A percentile compares a stretch with the other conserved stretches of the same genome.
Conservation (phyloP, 192 early-diverging fungal species). For the Phycomyces nitens region DNA sequence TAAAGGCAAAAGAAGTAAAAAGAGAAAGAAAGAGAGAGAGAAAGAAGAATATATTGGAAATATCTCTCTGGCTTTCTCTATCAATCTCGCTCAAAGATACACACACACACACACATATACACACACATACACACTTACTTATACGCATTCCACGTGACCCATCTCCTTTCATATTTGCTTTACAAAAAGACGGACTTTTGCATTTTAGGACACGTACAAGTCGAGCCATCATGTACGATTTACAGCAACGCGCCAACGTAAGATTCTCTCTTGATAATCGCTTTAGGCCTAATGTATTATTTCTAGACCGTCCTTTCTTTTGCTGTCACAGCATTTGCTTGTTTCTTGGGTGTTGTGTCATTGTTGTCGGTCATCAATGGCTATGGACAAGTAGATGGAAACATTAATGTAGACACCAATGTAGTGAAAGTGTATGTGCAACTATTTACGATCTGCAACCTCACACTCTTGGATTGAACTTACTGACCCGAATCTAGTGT, state of each 20-base stretch:
- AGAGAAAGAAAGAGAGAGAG: no score
- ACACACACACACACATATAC: no score
- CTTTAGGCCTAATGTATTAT: background rate
- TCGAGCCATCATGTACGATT: constrained; percentile 26
- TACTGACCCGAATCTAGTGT: constrained; percentile 25
- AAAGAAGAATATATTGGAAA: no score
- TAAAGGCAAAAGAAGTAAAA: no score
- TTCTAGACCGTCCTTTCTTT: constrained; percentile 25
- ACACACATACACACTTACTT: no score
- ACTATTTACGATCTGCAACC: background rate
- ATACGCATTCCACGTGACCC: no score
- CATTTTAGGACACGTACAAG: no score
- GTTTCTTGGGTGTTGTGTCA: constrained; percentile 26
- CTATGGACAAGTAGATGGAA: constrained; percentile 6
- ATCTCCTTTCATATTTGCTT: no score
- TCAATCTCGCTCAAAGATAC: no score
- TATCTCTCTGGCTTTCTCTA: no score
- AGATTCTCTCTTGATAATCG: background rate
- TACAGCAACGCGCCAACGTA: constrained; percentile 32
- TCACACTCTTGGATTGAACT: background rate
- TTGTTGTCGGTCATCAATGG: constrained; percentile 20
- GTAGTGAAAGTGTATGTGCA: constrained; percentile 25
- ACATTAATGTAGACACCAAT: constrained; percentile 15
- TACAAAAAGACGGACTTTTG: no score
- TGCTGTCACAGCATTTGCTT: constrained; percentile 18